These are phyloP conservation scores for Penicilliopsis zonata DNA, from an alignment of 495 filamentous ascomycete species.

Conservation along the genomic window DNA sequence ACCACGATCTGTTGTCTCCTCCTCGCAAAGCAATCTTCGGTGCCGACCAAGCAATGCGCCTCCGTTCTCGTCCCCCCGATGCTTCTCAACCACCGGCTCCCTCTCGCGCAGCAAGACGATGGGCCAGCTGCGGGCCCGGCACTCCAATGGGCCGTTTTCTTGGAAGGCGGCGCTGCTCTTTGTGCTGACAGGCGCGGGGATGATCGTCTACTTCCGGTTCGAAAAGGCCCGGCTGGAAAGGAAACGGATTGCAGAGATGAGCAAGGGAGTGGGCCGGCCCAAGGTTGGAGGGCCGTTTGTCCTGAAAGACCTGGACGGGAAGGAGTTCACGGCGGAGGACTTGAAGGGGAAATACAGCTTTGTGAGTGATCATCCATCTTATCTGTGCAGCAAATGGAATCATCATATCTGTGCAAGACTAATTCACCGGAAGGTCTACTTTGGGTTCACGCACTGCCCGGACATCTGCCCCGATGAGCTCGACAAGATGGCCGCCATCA, in stretches of 20 bases:
- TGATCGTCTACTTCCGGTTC: slow-evolving; percentile 78
- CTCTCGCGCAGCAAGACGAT: slow-evolving; percentile 24
- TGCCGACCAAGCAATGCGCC: not conserved
- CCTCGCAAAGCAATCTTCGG: slow-evolving; percentile 1
- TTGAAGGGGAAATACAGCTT: slow-evolving; percentile 79
- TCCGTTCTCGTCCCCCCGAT: not conserved
- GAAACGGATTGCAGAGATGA: slow-evolving; percentile 74
- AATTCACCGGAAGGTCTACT: slow-evolving; percentile 58
- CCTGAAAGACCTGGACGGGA: slow-evolving; percentile 71
- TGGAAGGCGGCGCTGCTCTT: slow-evolving; percentile 83
- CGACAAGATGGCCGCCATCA: slow-evolving; percentile 94
- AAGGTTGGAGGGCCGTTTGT: slow-evolving; percentile 86
- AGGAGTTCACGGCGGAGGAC: slow-evolving; percentile 59
- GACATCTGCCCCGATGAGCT: slow-evolving; percentile 99
- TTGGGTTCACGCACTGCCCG: slow-evolving; percentile 95
- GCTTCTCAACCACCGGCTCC: slow-evolving; percentile 22
- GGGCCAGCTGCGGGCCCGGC: slow-evolving; percentile 29
- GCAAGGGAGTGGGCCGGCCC: slow-evolving; percentile 83
- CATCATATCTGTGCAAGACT: too few relatives aligned
- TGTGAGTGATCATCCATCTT: slow-evolving; percentile 21
- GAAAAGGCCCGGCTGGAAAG: slow-evolving; percentile 85
- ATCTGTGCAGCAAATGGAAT: not conserved
- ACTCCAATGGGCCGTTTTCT: slow-evolving; percentile 60
- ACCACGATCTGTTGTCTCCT: slow-evolving; percentile 8
- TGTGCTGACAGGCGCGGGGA: slow-evolving; percentile 58